These are phyloP conservation scores for Podaxis sp. DNA, from an alignment of 768 basidiomycete species.

Conservation along the genomic window DNA sequence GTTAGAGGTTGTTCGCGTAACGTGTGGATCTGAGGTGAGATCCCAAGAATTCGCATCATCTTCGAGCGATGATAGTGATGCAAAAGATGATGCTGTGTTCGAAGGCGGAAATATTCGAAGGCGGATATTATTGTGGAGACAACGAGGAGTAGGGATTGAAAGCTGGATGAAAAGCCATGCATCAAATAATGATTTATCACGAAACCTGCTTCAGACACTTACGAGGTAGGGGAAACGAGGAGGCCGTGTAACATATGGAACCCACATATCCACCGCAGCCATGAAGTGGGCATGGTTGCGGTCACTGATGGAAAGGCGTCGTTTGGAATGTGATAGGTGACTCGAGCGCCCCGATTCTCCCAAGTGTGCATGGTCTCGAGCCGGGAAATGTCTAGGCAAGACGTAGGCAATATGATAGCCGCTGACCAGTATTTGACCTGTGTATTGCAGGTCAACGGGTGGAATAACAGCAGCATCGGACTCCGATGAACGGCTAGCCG, in stretches of 20 bases:
- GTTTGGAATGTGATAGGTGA: conserved; percentile 26
- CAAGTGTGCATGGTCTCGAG: conserved; percentile 18
- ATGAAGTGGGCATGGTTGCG: conserved; percentile 69
- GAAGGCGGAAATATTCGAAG: conserved; percentile 72
- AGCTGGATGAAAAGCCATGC: conserved; percentile 42
- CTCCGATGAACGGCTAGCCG: conserved; percentile 36
- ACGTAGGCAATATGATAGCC: conserved; percentile 78
- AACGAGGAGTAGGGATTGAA: conserved; percentile 75
- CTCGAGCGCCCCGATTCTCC: neutral
- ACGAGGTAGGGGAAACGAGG: conserved; percentile 78
- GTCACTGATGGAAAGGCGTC: conserved; percentile 60
- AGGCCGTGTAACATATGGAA: conserved; percentile 66
- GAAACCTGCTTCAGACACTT: conserved; percentile 21
- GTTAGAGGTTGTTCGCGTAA: conserved; percentile 51
- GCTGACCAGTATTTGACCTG: conserved; percentile 74
- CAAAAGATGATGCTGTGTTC: conserved; percentile 55
- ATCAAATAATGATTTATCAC: conserved; percentile 4
- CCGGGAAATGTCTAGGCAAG: conserved; percentile 64
- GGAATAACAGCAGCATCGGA: conserved; percentile 32
- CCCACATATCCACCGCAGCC: conserved; percentile 78
- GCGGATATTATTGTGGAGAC: conserved; percentile 73
- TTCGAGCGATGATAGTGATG: conserved; percentile 75
- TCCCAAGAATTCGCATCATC: conserved; percentile 73
- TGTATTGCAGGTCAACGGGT: conserved; percentile 65
- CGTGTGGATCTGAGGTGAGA: conserved; percentile 73